These are phyloP conservation scores for Colletotrichum sp. DNA, from an alignment of 2,329 filamentous ascomycete species.

Conservation along the genomic window DNA sequence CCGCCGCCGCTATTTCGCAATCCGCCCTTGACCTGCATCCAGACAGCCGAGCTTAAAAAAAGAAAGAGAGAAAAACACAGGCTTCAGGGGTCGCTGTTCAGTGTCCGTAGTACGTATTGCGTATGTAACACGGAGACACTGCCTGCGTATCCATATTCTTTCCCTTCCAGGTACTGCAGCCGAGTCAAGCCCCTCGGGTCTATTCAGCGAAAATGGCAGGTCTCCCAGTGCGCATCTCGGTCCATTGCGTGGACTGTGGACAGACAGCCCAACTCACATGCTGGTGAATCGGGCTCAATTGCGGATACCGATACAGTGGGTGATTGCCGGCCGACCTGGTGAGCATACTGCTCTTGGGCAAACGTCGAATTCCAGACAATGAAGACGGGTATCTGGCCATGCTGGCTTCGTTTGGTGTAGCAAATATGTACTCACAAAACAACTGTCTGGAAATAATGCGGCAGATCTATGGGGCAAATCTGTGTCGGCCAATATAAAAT, in stretches of 20 bases:
- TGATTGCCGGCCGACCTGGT: not conserved
- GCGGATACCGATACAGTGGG: not conserved
- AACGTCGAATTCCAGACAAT: not conserved
- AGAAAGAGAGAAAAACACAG: conserved; percentile 6
- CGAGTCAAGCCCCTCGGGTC: conserved; percentile 16
- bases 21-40: conserved; percentile 15
- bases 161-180: not conserved
- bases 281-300: not conserved
- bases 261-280: not conserved
- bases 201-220: not conserved
- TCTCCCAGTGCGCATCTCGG: not conserved
- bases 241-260: not conserved
- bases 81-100: not conserved
- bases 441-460: conserved; percentile 10
- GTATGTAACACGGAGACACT: not conserved
- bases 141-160: not conserved
- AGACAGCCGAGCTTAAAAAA: conserved; percentile 21
- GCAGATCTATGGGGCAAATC: conserved; percentile 15
- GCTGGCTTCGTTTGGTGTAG: not conserved
- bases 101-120: not conserved
- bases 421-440: not conserved
- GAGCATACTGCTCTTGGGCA: not conserved
- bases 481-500: conserved; percentile 8
- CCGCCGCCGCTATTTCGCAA: conserved; percentile 14
- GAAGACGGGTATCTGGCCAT: not conserved